Conservation (phyloP, 352 stramenopile genomes). For the Pythium sukuiense region DNA sequence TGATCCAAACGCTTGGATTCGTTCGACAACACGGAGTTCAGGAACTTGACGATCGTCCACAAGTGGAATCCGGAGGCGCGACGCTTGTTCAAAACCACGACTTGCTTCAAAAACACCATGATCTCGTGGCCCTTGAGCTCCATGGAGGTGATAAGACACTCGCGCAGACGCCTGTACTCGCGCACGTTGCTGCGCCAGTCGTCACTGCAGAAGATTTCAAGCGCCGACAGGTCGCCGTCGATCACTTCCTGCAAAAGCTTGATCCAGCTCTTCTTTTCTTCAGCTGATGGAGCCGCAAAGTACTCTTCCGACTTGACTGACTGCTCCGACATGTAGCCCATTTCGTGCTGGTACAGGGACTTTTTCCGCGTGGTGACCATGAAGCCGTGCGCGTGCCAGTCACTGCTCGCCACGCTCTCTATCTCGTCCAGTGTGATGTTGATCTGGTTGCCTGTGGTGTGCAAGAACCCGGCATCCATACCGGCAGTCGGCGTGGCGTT, state of each 20-base stretch:
- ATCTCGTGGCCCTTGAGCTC: constrained; percentile 77
- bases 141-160: constrained; percentile 83
- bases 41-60: constrained; percentile 72
- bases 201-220: constrained; percentile 88
- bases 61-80: constrained; percentile 70
- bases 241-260: constrained; percentile 69
- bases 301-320: constrained; percentile 62
- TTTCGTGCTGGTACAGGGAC: constrained; percentile 1
- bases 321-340: constrained; percentile 27
- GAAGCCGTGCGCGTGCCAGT: constrained; percentile 79
- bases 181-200: constrained; percentile 88
- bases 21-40: constrained; percentile 72
- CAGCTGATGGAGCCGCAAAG: constrained; percentile 63
- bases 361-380: constrained; percentile 71
- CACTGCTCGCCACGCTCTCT: constrained; percentile 61
- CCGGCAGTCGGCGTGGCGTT: constrained; percentile 30
- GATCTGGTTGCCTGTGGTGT: constrained; percentile 60
- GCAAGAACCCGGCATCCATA: constrained; percentile 49
- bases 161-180: constrained; percentile 73
- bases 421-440: constrained; percentile 84
- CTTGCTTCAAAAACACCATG: constrained; percentile 82
- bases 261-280: constrained; percentile 75
- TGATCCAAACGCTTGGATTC: constrained; percentile 82
- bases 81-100: constrained; percentile 63
- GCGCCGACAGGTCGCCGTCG: constrained; percentile 73